Evolutionary conservation across 2,329 filamentous ascomycete genomes (phyloP).

Genomic region (Monosporascus sp.): DNA sequence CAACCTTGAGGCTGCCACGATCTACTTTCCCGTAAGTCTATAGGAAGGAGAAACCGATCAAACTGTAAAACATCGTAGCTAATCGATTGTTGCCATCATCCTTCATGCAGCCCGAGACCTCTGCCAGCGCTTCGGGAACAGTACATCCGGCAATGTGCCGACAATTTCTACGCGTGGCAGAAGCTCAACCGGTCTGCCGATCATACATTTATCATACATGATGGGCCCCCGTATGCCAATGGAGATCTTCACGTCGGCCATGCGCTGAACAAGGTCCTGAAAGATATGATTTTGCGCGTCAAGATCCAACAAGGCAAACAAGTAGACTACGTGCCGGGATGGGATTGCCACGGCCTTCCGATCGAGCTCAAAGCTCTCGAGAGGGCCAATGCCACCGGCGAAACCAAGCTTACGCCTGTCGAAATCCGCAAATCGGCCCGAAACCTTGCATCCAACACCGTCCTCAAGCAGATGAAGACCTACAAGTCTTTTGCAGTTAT

Average conservation of each 20-base stretch:
- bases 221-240: conserved; percentile 96
- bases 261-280: conserved; percentile 93
- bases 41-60: background rate
- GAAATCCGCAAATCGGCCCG: conserved; percentile 61
- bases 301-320: conserved; percentile 72
- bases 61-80: background rate
- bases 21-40: conserved; percentile 63
- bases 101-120: conserved; percentile 42
- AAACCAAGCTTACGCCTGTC: conserved; percentile 41
- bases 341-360: conserved; percentile 96
- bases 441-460: conserved; percentile 60
- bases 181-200: conserved; percentile 45
- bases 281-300: conserved; percentile 83
- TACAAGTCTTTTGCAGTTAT: conserved; percentile 73
- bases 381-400: conserved; percentile 18
- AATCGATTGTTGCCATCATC: conserved; percentile 12
- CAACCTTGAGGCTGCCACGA: conserved; percentile 69
- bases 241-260: conserved; percentile 87
- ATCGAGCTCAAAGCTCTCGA: conserved; percentile 95
- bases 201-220: conserved; percentile 74
- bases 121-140: conserved; percentile 41
- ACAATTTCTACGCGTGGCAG: conserved; percentile 90
- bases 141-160: conserved; percentile 72
- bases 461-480: conserved; percentile 66
- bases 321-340: conserved; percentile 82